Base-by-base conservation (phyloP, 768 basidiomycete species). In the Panaeolus papilionaceus region DNA sequence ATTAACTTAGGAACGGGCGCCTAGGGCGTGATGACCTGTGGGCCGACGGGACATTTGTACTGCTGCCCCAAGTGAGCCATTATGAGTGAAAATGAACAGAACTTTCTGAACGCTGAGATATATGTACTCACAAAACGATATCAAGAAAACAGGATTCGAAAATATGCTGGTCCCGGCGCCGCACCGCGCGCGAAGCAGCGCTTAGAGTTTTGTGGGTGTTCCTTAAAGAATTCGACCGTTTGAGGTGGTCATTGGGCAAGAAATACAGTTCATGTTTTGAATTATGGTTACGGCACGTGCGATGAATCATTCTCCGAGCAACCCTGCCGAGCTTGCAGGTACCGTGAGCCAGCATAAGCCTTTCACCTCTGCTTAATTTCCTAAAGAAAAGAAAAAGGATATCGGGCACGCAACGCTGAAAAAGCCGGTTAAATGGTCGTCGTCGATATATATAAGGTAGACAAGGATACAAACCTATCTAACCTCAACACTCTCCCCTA, bases 1-100 rank as follows among this genome's bases (percentile, higher is more conserved):
- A 58, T 58, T 58, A 37, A 58, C 47, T 28, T 9, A 58, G 6
- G 26, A 28, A 58, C 54, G 54, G 28, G 54, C 54, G 54, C 54
- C 54, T 58, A 58, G 12, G 14, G 26, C 37, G 16, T 44, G 42
- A 44, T 44, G 42, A 44, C 16, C 14, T 44, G 42, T 42, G 1
- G 42, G 42, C 11, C 42, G 42, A 44, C 16, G 18, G 42, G 5
- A 12, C 42, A 44, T 2, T 14, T 44, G 42, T 18, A 44, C 16
- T 44, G 42, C 23, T 23, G 23, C 23, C 23, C 23, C 23, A 23
- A 23, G 23, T 23, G 23, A 23, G 1, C 23, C 23, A 23, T 23
- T 23, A 23, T 23, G 23, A 1, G 0, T 23, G 23, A 14, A 44
- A 44, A 44, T 44, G 18, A 18, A 16, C 16, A 44, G 14, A 16